Evolutionary conservation across 176 grass and related monocot genomes (phyloP).

Genomic region (Hsuehochloa calcarea): DNA sequence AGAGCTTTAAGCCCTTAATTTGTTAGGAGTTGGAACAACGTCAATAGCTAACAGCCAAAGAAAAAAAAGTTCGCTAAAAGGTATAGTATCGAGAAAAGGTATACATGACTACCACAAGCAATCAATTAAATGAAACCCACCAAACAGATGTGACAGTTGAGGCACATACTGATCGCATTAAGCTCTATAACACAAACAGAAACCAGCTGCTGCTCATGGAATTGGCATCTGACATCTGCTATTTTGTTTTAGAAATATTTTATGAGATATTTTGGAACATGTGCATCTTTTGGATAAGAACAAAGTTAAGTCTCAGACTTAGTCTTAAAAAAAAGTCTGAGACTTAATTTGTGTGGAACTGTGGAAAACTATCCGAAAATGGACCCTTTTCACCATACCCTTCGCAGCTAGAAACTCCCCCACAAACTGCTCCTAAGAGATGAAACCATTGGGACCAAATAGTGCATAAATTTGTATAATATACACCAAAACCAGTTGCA

Average conservation of each 20-base stretch:
- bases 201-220: not conserved
- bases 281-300: not conserved
- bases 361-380: not conserved
- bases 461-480: not conserved
- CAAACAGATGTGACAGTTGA: not conserved
- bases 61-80: not conserved
- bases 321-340: not conserved
- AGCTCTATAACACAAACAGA: not conserved
- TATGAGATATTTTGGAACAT: not conserved
- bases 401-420: not conserved
- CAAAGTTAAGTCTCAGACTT: not conserved
- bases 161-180: not conserved
- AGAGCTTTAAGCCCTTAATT: not conserved
- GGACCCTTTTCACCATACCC: not conserved
- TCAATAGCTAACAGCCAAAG: not conserved
- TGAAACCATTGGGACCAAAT: not conserved
- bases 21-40: slow-evolving; percentile 7
- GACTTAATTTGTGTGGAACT: not conserved
- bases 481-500: not conserved
- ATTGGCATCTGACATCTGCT: not conserved
- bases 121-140: slow-evolving; percentile 9
- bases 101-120: not conserved
- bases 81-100: not conserved
- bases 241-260: slow-evolving; percentile 21
- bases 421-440: not conserved